Base-by-base conservation (phyloP, 164 flowering plant genomes). In the Annona squamosa region DNA sequence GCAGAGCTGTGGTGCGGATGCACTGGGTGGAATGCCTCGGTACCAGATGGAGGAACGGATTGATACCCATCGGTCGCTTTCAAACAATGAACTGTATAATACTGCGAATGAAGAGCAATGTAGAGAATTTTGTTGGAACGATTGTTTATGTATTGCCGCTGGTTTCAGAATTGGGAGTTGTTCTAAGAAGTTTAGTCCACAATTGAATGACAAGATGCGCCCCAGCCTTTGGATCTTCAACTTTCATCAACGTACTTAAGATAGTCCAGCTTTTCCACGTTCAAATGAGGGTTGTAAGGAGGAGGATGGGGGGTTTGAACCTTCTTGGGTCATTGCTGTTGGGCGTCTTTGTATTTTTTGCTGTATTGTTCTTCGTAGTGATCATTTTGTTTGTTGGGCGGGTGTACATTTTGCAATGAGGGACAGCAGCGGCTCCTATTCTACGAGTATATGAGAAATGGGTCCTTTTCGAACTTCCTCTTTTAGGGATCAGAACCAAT, bases 361-460 rank as follows among this genome's bases (percentile, higher is more conserved):
- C 41, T 16, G n/a, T n/a, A 4, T 61, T 26, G 19, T 67, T 68
- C 44, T 56, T 4, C 4, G 26, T 70, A 48, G 74, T 18, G 1
- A 2, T 45, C 4, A 67, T 19, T 64, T 68, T 79, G 52, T 73
- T 66, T 4, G 79, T 52, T 52, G 59, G 59, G 17, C 7, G 13
- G 59, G 9, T 10, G 59, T 52, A 16, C 10, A 52, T 52, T 52
- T 52, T 52, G 59, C 13, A 16, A 52, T 16, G 59, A 52, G 59
- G 79, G 77, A 2, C 26, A 37, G 0, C 74, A 76, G 41, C 67
- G 72, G 57, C 68, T 79, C 57, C 65, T 73, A 4, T 74, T 76
- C n/a, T 79, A 73, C n/a, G 82, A 79, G 47, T 76, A 65, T 70
- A 79, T 79, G 82, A 48, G n/a, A 6, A 72, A 75, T 65, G 78